Evolutionary conservation across 139 green algal species (phyloP), one percentile per base, ranked within the genome.

Genomic region (Monoraphidium neglectum): DNA sequence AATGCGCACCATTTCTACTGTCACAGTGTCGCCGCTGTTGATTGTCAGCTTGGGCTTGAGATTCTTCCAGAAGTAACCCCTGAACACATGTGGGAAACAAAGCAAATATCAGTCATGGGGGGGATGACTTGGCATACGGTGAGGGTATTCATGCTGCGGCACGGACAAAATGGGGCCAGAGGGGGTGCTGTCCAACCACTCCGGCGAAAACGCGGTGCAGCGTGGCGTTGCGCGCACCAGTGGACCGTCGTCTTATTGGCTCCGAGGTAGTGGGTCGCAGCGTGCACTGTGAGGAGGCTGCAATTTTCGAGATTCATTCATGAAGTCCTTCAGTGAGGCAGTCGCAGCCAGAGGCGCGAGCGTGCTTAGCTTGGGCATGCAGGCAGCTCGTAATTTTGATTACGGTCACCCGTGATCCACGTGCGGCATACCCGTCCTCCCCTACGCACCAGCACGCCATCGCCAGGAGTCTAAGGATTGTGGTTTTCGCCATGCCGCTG

Each of bases 1-100:
- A 88, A 77, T 15, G 78, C 86, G 47, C n/a, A 89, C 68, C 74
- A 92, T 92, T 68, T 92, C 88, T 12, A 93, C 84, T 10, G 76
- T 86, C 10, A 93, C 81, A 15, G 63, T 80, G 32, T 88, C 79
- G 3, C 88, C 88, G 28, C 75, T 83, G 37, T 70, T 73, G 46
- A 85, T 46, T 18, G 83, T 68, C 46, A 87, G 4, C 15, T 74
- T 67, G 21, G 84, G 84, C 28, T 66, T 37, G 4, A 47, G 13
- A 33, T 36, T 12, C 13, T 26, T 74, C 16, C 8, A 62, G 65
- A 0, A 40, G 21, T 62, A 43, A 16, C 21, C n/a, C 30, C 26
- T 13, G 4, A 36, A 73, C 61, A 73, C 13, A 12, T n/a, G 38
- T n/a, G 37, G 5, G 26, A 28, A 21, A 43, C 16, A 28, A 26